phyloP scores from a whole-genome alignment of 352 stramenopile genomes.

The Phytophthora pluvialis region DNA sequence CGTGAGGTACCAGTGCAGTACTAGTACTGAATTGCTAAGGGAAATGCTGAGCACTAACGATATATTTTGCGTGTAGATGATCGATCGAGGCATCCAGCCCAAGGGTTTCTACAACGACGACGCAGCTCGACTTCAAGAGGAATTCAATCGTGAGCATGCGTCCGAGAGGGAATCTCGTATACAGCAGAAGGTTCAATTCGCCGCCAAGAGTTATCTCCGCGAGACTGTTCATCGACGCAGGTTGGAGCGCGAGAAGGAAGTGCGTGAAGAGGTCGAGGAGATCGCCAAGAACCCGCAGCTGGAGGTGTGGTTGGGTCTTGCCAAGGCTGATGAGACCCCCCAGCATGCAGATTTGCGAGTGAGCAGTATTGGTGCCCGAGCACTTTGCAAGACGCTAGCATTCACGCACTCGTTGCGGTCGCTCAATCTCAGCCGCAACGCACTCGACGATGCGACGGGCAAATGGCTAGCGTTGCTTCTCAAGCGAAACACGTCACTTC shows the following conservation, averaged over 20 bases:
- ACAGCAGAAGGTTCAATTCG: slow-evolving; percentile 71
- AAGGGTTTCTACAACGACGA: slow-evolving; percentile 90
- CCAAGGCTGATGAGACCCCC: slow-evolving; percentile 59
- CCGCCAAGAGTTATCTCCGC: slow-evolving; percentile 76
- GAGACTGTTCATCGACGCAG: slow-evolving; percentile 80
- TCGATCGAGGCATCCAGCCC: slow-evolving; percentile 83
- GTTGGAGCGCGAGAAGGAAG: slow-evolving; percentile 68
- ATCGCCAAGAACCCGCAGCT: slow-evolving; percentile 67
- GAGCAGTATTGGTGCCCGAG: slow-evolving; percentile 56
- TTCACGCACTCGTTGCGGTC: slow-evolving; percentile 73
- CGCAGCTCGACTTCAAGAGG: slow-evolving; percentile 76
- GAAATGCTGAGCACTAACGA: not conserved
- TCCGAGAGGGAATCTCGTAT: slow-evolving; percentile 68
- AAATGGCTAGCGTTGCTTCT: slow-evolving; percentile 69
- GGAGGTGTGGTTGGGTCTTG: slow-evolving; percentile 76
- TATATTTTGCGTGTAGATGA: slow-evolving; percentile 52
- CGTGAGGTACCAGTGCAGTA: slow-evolving; percentile 53
- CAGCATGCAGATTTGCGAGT: slow-evolving; percentile 63
- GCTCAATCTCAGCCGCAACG: slow-evolving; percentile 73
- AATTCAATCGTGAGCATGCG: slow-evolving; percentile 77
- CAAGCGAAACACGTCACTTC: slow-evolving; percentile 64
- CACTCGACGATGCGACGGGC: slow-evolving; percentile 66
- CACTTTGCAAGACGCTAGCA: slow-evolving; percentile 71
- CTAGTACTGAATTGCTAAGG: not conserved
- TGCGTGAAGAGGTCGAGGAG: slow-evolving; percentile 79